Evolutionary conservation across 2,329 filamentous ascomycete species (phyloP), one percentile per base, ranked within the genome.

Genomic region (Claviceps sorghi): DNA sequence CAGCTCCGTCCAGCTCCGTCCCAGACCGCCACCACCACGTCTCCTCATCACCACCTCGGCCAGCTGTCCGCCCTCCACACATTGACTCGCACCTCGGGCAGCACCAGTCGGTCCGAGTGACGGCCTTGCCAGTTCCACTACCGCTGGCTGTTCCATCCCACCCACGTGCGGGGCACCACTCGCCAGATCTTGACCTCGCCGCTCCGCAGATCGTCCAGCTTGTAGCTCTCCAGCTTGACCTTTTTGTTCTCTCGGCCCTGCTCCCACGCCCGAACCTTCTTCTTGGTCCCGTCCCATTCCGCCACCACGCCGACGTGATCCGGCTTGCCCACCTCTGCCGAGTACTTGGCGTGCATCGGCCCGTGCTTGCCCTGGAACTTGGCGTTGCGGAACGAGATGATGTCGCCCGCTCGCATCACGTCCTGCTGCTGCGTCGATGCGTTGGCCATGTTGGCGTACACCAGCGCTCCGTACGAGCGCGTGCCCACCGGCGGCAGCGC

Each of bases 201-300:
- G 67, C 85, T 91, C 64, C 88, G 79, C 65, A 98, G 64, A 70
- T 98, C 93, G 45, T 90, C 89, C 55, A 98, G 77, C 71, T 90
- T 87, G 71, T 91, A 97, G 69, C 89, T 95, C 74, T 97, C 91
- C 55, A 88, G 73, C 72, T 94, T 93, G 52, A 94, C 84, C 74
- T 96, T 97, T 68, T 86, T 91, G 66, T 82, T 90, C 72, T 97
- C 91, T 15, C 91, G 75, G 0, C 91, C 91, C 65, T 98, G 93
- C 67, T 97, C 93, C 87, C 88, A 97, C 1, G 84, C 90, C 30
- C 90, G 75, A 29, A 98, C 84, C 76, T 97, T 96, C 77, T 95
- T 95, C 79, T 96, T 95, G 42, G 88, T 95, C 3, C 93, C 93
- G 66, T 98, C 93, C 93, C 93, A 98, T 66, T 98, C 93, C 10